phyloP scores from a whole-genome alignment of 768 basidiomycete genomes.

The Suillus plorans region DNA sequence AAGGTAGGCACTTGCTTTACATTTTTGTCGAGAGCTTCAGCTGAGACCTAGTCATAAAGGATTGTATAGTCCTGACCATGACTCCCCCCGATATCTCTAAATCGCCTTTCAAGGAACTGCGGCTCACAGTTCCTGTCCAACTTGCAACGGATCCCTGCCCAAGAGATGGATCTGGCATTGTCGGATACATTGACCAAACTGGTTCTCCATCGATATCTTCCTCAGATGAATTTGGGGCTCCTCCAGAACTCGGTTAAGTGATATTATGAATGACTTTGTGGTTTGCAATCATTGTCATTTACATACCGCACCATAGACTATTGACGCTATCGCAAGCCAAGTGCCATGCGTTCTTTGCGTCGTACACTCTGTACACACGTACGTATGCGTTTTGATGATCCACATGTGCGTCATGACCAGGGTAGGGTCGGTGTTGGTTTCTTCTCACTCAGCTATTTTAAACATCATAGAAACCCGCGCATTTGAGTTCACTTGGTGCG shows the following conservation, averaged over 20 bases:
- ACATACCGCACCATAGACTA: neutral
- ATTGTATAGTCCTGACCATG: constrained; percentile 63
- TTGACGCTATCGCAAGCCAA: neutral
- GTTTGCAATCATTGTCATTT: neutral
- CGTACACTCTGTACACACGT: neutral
- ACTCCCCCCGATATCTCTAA: constrained; percentile 55
- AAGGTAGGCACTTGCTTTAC: constrained; percentile 41
- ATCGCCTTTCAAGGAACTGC: constrained; percentile 57
- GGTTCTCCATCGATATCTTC: constrained; percentile 16
- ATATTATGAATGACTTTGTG: neutral
- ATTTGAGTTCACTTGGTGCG: neutral
- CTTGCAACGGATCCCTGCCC: constrained; percentile 64
- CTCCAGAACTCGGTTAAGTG: constrained; percentile 13
- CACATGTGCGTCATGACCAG: neutral
- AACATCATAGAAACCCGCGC: neutral
- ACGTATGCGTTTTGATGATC: neutral
- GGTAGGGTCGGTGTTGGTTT: neutral
- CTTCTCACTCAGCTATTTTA: neutral
- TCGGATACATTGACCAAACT: neutral
- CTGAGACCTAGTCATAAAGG: constrained; percentile 39
- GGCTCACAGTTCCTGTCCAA: constrained; percentile 61
- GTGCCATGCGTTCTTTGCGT: neutral
- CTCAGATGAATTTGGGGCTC: constrained; percentile 24
- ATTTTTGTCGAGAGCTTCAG: constrained; percentile 5
- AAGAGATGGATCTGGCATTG: constrained; percentile 31